phyloP scores from a whole-genome alignment of 306 rosid genomes.

The Arachis stenosperma region DNA sequence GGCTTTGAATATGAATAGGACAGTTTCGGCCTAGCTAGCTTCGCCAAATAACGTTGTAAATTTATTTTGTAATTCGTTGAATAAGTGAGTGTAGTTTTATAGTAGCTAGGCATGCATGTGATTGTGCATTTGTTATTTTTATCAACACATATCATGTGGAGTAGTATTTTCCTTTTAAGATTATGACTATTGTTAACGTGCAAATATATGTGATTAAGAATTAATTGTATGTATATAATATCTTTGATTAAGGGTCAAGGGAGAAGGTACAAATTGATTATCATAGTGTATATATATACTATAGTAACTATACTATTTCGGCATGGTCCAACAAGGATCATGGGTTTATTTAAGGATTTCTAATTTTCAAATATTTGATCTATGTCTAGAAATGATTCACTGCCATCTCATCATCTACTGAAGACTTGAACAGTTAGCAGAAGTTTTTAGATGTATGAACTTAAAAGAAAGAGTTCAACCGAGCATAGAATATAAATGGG shows the following conservation, averaged over 20 bases:
- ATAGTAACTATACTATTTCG: too few relatives aligned
- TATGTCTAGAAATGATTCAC: too few relatives aligned
- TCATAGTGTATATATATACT: not conserved
- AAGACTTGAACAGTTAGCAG: too few relatives aligned
- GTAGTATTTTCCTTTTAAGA: not conserved
- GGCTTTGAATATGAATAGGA: not conserved
- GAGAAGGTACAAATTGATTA: not conserved
- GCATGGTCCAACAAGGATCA: too few relatives aligned
- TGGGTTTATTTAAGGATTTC: too few relatives aligned
- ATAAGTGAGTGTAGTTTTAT: not conserved
- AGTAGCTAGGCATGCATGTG: not conserved
- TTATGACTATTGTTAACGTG: not conserved
- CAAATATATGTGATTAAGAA: not conserved
- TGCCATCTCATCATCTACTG: too few relatives aligned
- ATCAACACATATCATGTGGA: not conserved
- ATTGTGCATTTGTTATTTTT: not conserved
- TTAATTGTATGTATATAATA: not conserved
- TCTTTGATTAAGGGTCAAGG: not conserved
- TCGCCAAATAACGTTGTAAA: too few relatives aligned
- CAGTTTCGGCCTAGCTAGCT: not conserved
- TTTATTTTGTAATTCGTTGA: not conserved
- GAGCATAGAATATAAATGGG: too few relatives aligned
- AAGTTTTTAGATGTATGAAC: rapidly evolving
- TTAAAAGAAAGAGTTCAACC: too few relatives aligned
- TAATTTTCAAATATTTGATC: rapidly evolving